Base-by-base conservation (phyloP, 495 filamentous ascomycete species). In the Xylaria curta region DNA sequence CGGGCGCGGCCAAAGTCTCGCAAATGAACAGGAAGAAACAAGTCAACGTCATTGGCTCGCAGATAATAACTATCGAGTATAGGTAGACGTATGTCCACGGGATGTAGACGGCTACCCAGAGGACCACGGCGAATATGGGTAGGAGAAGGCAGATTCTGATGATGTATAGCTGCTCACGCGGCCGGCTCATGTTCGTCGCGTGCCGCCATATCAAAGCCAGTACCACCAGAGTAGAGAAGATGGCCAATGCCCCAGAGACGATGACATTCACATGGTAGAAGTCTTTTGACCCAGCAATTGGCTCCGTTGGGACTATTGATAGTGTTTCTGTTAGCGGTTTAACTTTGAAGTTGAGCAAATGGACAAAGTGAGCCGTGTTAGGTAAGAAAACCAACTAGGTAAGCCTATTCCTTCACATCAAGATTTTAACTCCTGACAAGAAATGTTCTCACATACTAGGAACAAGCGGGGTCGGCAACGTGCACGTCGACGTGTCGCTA, bases 221-320 rank as follows among this genome's bases (percentile, higher is more conserved):
- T 6, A 24, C n/a, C 46, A 46, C 36, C 42, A 70, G 17, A 1
- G 56, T 70, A 24, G 68, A 70, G 68, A 70, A 56, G 36, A 64
- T 8, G 36, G 60, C 68, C 44, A 70, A 17, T 12, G 38, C 36
- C 21, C 68, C 59, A 0, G 59, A 70, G 13, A 64, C 60, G 47
- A 70, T 64, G 33, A 64, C 59, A 24, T 70, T 70, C 60, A 70
- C 59, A 64, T 70, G 59, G 9, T 70, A 70, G 49, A 70, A 64
- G 24, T 64, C 59, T 44, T n/a, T 42, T 44, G 59, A 64, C 33
- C 68, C 68, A 15, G 24, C 59, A 24, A 70, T 70, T 46, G 68
- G 68, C 7, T 64, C 47, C 10, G 68, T 70, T 21, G 68, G 68
- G 24, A 70, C 60, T 70, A 56, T n/a, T 58, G 38, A 40, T 13